Conservation (phyloP, 306 rosid genomes). For the Begonia masoniana region DNA sequence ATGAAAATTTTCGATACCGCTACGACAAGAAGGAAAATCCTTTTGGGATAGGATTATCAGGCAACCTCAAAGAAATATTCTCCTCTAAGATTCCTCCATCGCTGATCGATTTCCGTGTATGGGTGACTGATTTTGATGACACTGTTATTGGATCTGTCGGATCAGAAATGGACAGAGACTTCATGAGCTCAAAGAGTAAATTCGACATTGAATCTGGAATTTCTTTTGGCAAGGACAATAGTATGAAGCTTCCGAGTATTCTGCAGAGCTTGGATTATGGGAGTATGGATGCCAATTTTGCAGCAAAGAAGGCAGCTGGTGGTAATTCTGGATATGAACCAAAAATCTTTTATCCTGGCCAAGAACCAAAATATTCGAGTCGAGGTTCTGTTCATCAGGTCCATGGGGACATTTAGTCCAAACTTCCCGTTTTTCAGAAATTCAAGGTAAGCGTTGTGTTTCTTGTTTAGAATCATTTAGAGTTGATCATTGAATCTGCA, state of each 20-base stretch:
- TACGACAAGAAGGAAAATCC: conserved; percentile 87
- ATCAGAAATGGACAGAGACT: conserved; percentile 13
- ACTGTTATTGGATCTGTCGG: conserved; percentile 11
- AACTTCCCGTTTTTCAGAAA: too few species aligned
- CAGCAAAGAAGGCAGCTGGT: conserved; percentile 22
- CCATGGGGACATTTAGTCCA: too few species aligned
- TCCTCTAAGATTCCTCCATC: conserved; percentile 52
- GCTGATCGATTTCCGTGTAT: conserved; percentile 52
- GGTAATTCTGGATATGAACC: conserved; percentile 18
- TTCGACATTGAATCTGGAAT: conserved; percentile 42
- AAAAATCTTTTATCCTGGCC: conserved; percentile 19
- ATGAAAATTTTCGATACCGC: conserved; percentile 85
- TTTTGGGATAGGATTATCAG: conserved; percentile 30
- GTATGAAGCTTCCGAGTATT: conserved; percentile 27
- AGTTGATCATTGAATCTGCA: too few species aligned
- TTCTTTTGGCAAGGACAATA: conserved; percentile 29
- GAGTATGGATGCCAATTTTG: conserved; percentile 32
- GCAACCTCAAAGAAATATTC: conserved; percentile 57
- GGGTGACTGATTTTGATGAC: conserved; percentile 40
- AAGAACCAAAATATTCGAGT: conserved; percentile 17
- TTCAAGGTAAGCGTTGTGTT: too few species aligned
- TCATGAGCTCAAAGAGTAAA: conserved; percentile 36
- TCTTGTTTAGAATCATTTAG: too few species aligned
- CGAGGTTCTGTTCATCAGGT: conserved; percentile 10
- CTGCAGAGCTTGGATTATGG: conserved; percentile 49